A percentile compares a stretch with the other conserved stretches of the same genome.
phyloP scores from a whole-genome alignment of 306 rosid genomes.

The Castanea mollissima region DNA sequence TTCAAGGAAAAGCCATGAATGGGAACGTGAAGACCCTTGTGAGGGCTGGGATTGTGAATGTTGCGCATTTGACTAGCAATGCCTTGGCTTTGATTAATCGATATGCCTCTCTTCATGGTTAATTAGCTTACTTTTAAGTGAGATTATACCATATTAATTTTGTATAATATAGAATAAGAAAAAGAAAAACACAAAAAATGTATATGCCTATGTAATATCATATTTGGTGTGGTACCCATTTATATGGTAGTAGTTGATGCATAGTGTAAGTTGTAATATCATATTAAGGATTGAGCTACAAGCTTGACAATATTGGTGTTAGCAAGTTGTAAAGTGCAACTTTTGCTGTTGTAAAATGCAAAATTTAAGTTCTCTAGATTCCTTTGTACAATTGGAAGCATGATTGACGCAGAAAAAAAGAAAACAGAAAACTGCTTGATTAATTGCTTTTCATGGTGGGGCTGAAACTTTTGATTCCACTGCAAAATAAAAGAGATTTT shows the following conservation, averaged over 20 bases:
- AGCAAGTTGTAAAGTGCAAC: neutral
- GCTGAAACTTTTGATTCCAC: too few relatives aligned
- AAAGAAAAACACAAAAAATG: neutral
- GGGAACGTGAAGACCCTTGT: slow-evolving; percentile 39
- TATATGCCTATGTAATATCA: too few relatives aligned
- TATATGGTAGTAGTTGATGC: neutral
- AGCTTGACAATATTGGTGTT: neutral
- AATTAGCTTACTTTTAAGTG: neutral
- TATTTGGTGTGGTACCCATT: too few relatives aligned
- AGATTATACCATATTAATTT: neutral
- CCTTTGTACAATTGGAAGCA: neutral
- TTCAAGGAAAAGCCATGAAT: slow-evolving; percentile 25
- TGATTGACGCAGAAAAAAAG: neutral
- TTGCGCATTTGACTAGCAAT: slow-evolving; percentile 66
- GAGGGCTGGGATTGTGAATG: slow-evolving; percentile 31
- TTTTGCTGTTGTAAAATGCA: neutral
- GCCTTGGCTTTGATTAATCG: slow-evolving; percentile 76
- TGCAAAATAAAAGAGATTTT: too few relatives aligned
- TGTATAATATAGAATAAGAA: neutral
- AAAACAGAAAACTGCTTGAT: too few relatives aligned
- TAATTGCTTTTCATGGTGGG: too few relatives aligned
- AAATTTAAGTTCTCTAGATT: neutral
- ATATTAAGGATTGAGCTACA: neutral
- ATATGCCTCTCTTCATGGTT: slow-evolving; percentile 33
- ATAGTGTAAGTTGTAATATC: neutral